A percentile compares a stretch with the other conserved stretches of the same genome.
Conservation (phyloP, 1,284 basidiomycete species). For the Amylostereum chailletii region DNA sequence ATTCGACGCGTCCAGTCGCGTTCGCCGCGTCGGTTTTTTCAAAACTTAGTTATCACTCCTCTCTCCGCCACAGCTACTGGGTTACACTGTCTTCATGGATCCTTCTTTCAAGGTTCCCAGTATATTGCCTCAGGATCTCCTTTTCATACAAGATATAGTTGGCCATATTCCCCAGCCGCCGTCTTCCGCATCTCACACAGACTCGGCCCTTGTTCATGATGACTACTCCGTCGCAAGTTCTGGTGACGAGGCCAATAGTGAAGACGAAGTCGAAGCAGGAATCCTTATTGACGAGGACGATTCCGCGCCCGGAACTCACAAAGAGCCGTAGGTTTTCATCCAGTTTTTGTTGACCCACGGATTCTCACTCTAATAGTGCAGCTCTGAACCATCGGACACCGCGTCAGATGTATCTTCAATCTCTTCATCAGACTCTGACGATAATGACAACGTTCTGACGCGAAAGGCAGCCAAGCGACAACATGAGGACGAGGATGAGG, state of each 20-base stretch:
- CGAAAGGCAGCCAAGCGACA: conserved; percentile 8
- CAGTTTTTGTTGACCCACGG: no score
- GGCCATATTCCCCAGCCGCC: conserved; percentile 23
- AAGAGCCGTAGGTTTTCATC: background rate
- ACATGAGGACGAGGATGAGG: conserved; percentile 25
- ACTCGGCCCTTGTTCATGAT: conserved; percentile 2
- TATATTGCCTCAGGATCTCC: conserved; percentile 59
- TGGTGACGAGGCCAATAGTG: conserved; percentile 32
- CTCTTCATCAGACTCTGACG: conserved; percentile 26
- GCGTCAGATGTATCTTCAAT: conserved; percentile 36
- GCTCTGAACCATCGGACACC: conserved; percentile 15
- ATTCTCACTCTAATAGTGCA: no score
- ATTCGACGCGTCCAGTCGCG: background rate
- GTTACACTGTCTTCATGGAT: background rate
- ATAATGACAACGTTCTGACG: conserved; percentile 13
- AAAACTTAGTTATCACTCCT: background rate
- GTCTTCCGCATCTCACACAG: background rate
- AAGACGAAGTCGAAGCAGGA: conserved; percentile 61
- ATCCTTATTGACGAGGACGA: conserved; percentile 31
- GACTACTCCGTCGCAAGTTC: conserved; percentile 45
- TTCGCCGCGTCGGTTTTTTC: background rate
- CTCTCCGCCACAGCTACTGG: background rate
- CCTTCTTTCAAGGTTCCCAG: conserved; percentile 47
- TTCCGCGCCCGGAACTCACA: conserved; percentile 13
- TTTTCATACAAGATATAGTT: conserved; percentile 61